phyloP scores from a whole-genome alignment of 345 rosid genomes.

The Cardamine occulta region DNA sequence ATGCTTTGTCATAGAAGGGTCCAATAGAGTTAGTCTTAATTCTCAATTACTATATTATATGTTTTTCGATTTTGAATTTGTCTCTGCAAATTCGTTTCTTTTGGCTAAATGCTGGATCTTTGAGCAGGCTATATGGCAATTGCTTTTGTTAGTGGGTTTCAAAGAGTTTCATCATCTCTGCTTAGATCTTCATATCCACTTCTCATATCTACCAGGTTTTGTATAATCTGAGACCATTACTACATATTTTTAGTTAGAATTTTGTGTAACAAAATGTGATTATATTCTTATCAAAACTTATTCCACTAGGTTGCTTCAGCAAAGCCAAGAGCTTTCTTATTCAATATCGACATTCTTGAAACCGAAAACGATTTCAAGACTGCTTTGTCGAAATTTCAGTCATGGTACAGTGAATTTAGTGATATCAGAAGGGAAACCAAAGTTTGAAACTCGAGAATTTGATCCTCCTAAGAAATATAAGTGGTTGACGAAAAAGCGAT shows the following conservation, averaged over 20 bases:
- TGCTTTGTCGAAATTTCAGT: conserved; percentile 55
- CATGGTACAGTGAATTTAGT: conserved; percentile 75
- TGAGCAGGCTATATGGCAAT: conserved; percentile 35
- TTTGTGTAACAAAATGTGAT: neutral
- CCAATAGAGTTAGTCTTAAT: too few species aligned
- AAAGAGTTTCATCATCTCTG: conserved; percentile 45
- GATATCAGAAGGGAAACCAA: conserved; percentile 88
- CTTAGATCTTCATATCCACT: conserved; percentile 33
- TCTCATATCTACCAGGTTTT: conserved; percentile 45
- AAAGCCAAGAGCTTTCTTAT: conserved; percentile 23
- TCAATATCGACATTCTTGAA: conserved; percentile 8
- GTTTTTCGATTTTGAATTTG: too few species aligned
- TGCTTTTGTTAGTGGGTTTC: conserved; percentile 37
- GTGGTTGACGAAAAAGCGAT: conserved; percentile 74
- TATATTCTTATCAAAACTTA: neutral
- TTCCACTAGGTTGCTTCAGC: conserved; percentile 33
- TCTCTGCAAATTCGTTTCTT: too few species aligned
- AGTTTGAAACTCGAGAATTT: conserved; percentile 68
- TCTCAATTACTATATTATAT: too few species aligned
- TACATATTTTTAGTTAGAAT: too few species aligned
- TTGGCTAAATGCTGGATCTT: too few species aligned
- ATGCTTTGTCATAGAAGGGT: too few species aligned
- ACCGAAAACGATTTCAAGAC: conserved; percentile 36
- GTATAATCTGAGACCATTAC: conserved; percentile 7
- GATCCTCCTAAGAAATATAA: conserved; percentile 91